Evolutionary conservation across 257 asterid species (phyloP), one percentile per base, ranked within the genome.

Genomic region (Gynochthodes officinalis): DNA sequence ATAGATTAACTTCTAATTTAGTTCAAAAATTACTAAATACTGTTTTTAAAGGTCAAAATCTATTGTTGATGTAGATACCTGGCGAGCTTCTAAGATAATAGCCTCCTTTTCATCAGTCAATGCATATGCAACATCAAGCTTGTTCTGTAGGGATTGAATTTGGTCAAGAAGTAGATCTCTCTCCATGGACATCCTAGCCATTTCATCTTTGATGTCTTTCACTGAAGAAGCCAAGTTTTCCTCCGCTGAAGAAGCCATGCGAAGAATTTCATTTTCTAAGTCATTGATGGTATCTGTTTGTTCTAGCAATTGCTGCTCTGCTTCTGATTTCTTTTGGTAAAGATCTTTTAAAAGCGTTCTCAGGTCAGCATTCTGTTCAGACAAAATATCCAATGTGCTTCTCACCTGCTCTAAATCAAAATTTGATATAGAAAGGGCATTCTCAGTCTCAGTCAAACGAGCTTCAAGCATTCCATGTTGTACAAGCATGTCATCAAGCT

Each of bases 91-190:
- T 32, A 57, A 80, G 65, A 96, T 90, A 37, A 87, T 82, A 78
- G 98, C 96, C 81, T 88, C 95, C 74, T 89, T 92, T 86, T 90
- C 97, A 79, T 92, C 96, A 70, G 91, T 90, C 76, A 92, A 71
- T 59, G 97, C 83, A 72, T 84, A 84, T 39, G 83, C 84, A 78
- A 87, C 77, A 78, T 87, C 89, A 79, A 92, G 91, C 79, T 79
- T 85, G 69, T 82, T 88, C 84, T 87, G 94, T 84, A 90, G 83
- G 71, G 86, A 82, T 64, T 67, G 79, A 33, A 90, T 76, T 70
- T 82, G 90, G 75, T 85, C 90, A 64, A 83, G 76, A 81, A 88
- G 92, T 50, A 84, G 79, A 60, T 86, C 93, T 86, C 89, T 87
- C 79, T 88, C 96, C 63, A 68, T 72, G 44, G 77, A 82, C 70